Percentiles rank a stretch among this genome's conserved stretches.
Conservation (phyloP, 108 stramenopile genomes). For the Asterionellopsis glacialis region DNA sequence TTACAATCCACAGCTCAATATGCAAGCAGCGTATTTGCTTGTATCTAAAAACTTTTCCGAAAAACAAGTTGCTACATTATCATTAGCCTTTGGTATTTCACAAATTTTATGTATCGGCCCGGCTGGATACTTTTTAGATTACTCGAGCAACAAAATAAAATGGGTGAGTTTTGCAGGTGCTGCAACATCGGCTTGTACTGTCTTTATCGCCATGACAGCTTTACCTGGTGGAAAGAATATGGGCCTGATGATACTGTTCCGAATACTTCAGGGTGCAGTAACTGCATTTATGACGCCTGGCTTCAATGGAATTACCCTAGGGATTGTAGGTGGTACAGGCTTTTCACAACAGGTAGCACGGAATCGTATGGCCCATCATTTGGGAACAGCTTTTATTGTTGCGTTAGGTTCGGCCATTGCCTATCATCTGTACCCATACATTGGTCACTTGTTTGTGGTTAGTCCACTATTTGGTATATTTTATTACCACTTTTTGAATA, state of each 20-base stretch:
- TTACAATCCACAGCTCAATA: no score
- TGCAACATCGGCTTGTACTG: constrained; percentile 45
- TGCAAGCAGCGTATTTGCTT: constrained; percentile 75
- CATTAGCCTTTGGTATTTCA: constrained; percentile 69
- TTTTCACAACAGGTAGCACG: constrained; percentile 66
- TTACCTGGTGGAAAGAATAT: constrained; percentile 51
- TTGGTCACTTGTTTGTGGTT: constrained; percentile 63
- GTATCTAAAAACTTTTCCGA: constrained; percentile 52
- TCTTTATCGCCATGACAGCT: constrained; percentile 49
- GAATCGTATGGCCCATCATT: constrained; percentile 70
- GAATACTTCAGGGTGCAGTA: constrained; percentile 57
- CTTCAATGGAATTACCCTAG: constrained; percentile 67
- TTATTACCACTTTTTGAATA: constrained; percentile 35
- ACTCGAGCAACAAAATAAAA: constrained; percentile 55
- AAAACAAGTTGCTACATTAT: constrained; percentile 66
- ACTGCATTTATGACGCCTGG: constrained; percentile 69
- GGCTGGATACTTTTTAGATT: constrained; percentile 71
- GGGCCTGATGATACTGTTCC: constrained; percentile 50
- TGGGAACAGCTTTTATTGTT: constrained; percentile 68
- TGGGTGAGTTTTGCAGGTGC: constrained; percentile 39
- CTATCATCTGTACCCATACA: constrained; percentile 60
- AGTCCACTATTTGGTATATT: constrained; percentile 66
- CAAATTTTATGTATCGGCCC: constrained; percentile 72
- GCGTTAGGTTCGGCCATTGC: constrained; percentile 51
- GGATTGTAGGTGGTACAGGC: constrained; percentile 66